Evolutionary conservation across 768 basidiomycete genomes (phyloP), one percentile per base, ranked within the genome.

Genomic region (Tephrocybe sp.): DNA sequence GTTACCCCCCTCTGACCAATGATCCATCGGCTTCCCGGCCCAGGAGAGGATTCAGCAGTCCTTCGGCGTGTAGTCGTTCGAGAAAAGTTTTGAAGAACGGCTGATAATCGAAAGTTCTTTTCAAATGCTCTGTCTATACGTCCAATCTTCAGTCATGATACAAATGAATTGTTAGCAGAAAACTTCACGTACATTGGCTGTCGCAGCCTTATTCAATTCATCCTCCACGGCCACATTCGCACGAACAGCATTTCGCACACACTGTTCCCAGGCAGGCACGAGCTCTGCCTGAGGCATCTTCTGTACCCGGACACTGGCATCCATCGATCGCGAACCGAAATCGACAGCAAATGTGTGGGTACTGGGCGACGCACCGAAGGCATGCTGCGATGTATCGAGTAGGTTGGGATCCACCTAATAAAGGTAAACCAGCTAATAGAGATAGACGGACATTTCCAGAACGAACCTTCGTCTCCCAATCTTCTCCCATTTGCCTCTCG

Each of bases 21-120:
- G 61, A 64, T 13, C 67, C 70, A 17, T 69, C 60, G 11, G 66
- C 64, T 36, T 72, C 70, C 8, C 67, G 58, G 46, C 71, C 70
- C 2, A 83, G 67, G 16, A 77, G 58, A 1, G 70, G 57, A 34
- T 75, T 69, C 23, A 84, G 62, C 16, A 79, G 52, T 0, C 78
- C 80, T 53, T 80, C 78, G 1, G 65, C 51, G 35, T 80, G 72
- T 55, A 82, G 52, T 2, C 63, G 60, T 12, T 56, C 64, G 7
- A 80, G 54, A 52, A 77, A 83, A 32, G 67, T 70, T n/a, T 63
- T 65, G 26, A 83, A 65, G 63, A 85, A 84, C 0, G 80, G 81
- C 58, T 83, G 81, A 55, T 84, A 85, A 63, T 85, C 82, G 55
- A 76, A 79, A 9, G 82, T 83, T 12, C 84, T 67, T 45, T 78